Evolutionary conservation across 805 yeast species (phyloP).

Genomic region (Nakazawaea ernobii): DNA sequence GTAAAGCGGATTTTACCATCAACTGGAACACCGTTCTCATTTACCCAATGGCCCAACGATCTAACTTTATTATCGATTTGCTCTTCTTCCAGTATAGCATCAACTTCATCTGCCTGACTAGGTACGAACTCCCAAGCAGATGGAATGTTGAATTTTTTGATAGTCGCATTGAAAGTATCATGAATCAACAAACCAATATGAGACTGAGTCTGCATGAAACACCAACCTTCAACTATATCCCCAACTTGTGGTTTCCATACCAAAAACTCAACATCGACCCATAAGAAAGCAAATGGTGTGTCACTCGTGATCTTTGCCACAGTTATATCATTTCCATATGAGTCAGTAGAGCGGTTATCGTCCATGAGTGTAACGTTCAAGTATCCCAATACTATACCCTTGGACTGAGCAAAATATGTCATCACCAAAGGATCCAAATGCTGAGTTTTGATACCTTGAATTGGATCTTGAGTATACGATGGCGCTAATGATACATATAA

Average conservation of each 20-base stretch:
- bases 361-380: conserved; percentile 51
- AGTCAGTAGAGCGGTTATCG: conserved; percentile 32
- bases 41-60: conserved; percentile 85
- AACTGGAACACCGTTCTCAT: conserved; percentile 62
- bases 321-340: conserved; percentile 32
- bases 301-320: conserved; percentile 69
- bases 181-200: conserved; percentile 88
- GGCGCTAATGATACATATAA: conserved; percentile 90
- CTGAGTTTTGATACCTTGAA: conserved; percentile 77
- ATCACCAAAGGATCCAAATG: conserved; percentile 87
- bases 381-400: conserved; percentile 84
- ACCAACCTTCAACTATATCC: conserved; percentile 79
- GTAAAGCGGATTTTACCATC: conserved; percentile 81
- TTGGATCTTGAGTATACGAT: conserved; percentile 57
- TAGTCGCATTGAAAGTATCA: conserved; percentile 93
- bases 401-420: conserved; percentile 66
- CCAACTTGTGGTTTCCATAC: conserved; percentile 92
- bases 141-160: conserved; percentile 84
- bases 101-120: conserved; percentile 59
- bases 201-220: conserved; percentile 89
- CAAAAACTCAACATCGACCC: conserved; percentile 79
- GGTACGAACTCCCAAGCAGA: conserved; percentile 79
- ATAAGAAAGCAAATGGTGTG: conserved; percentile 81
- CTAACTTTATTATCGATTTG: conserved; percentile 27
- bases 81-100: conserved; percentile 17